Conservation (phyloP, 78 protist genomes). For the Cyanophora paradoxa region DNA sequence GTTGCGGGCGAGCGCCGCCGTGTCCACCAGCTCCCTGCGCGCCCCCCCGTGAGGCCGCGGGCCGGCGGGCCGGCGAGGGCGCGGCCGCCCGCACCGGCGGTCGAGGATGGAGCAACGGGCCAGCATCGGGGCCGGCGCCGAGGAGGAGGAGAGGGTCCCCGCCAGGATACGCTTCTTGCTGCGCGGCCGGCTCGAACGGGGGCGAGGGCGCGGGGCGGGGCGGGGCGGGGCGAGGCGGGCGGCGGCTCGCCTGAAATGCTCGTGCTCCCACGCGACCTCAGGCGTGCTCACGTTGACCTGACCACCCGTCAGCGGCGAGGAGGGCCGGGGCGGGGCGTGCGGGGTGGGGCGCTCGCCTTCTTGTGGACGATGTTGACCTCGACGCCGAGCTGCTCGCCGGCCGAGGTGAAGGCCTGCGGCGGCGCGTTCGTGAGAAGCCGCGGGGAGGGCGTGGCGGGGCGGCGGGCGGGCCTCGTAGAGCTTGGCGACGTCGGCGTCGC, state of each 20-base stretch:
- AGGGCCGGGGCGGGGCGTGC: too few relatives aligned
- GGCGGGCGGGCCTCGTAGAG: neutral
- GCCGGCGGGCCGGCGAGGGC: too few relatives aligned
- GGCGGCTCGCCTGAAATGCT: slow-evolving; percentile 16
- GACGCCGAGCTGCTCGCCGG: neutral
- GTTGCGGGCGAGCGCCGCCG: neutral
- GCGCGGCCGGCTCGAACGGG: too few relatives aligned
- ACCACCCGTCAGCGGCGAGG: too few relatives aligned
- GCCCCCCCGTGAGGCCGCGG: too few relatives aligned
- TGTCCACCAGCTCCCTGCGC: neutral
- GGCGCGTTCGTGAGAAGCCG: too few relatives aligned
- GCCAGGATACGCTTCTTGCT: neutral
- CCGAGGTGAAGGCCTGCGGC: too few relatives aligned
- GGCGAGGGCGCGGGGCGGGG: too few relatives aligned
- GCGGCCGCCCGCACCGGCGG: too few relatives aligned
- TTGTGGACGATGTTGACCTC: neutral
- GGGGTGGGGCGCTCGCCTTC: too few relatives aligned
- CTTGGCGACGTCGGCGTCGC: neutral
- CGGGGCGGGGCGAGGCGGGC: too few relatives aligned
- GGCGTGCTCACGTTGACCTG: slow-evolving; percentile 4
- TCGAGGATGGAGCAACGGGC: neutral
- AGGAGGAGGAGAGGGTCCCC: neutral
- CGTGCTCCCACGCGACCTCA: slow-evolving; percentile 15
- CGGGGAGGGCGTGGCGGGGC: too few relatives aligned
- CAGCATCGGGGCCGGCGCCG: neutral